Conservation (phyloP, 2,329 filamentous ascomycete species). For the Dactylellina drechsleri region DNA sequence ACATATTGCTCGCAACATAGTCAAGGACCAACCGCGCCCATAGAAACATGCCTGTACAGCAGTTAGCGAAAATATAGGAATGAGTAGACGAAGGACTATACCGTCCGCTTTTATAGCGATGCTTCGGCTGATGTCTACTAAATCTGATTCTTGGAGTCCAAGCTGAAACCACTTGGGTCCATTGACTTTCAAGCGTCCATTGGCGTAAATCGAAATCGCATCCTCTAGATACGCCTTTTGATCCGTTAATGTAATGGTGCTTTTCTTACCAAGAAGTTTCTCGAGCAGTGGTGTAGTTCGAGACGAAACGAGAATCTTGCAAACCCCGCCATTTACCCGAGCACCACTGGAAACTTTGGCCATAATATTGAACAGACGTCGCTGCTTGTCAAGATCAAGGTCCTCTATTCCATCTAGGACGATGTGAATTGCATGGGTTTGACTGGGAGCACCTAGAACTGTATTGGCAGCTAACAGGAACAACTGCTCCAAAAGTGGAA, state of each 20-base stretch:
- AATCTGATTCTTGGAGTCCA: too few relatives aligned
- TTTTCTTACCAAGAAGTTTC: constrained; percentile 53
- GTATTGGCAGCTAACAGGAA: constrained; percentile 43
- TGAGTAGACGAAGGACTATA: too few relatives aligned
- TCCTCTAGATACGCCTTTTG: too few relatives aligned
- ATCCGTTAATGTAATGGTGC: constrained; percentile 32
- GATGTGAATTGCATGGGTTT: constrained; percentile 57
- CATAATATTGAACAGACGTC: neutral
- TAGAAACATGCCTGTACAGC: constrained; percentile 61
- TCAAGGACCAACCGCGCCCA: constrained; percentile 61
- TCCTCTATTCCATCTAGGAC: constrained; percentile 60
- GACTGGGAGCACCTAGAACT: constrained; percentile 31
- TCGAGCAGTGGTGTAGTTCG: constrained; percentile 54
- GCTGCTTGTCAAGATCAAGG: constrained; percentile 55
- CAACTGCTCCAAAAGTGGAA: constrained; percentile 57
- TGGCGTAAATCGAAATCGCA: too few relatives aligned
- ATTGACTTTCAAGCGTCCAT: too few relatives aligned
- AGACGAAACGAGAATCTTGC: constrained; percentile 59
- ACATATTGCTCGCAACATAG: constrained; percentile 60
- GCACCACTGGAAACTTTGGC: too few relatives aligned
- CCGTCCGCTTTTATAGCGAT: too few relatives aligned
- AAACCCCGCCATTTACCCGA: constrained; percentile 26
- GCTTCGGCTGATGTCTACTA: too few relatives aligned
- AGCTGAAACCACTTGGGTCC: too few relatives aligned
- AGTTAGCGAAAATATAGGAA: neutral